Evolutionary conservation across 768 basidiomycete species (phyloP), one percentile per base, ranked within the genome.

Genomic region (Jaapia argillacea): DNA sequence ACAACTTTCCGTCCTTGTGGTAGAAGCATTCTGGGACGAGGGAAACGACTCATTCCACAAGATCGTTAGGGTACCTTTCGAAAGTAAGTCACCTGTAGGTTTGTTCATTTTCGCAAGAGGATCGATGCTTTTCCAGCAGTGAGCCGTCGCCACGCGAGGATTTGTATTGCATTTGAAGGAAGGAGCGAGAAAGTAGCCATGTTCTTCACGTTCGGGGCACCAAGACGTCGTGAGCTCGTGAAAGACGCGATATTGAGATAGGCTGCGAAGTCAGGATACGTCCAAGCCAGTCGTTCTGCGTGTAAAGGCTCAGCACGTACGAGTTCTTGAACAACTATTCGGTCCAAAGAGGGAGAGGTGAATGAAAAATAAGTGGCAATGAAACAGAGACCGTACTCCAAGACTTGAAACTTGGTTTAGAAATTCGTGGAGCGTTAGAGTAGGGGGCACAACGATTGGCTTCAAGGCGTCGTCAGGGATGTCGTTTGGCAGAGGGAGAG

Each of bases 151-250:
- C 27, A 84, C 79, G 26, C 81, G 78, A 14, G 84, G 83, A 53
- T 85, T 87, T 21, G 85, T 88, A 59, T 56, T 80, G 55, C 85
- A 89, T 54, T 84, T 85, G 69, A 79, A 88, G 10, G 72, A 55
- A 0, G 85, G 84, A 1, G 76, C 69, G 42, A 87, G 74, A 56
- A 79, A 77, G 53, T 82, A 88, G 2, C 85, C 85, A 44, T 88
- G 84, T 49, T 87, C 85, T 64, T 89, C 85, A 41, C 79, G 77
- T 37, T 85, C 83, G 2, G 82, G 75, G 53, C 85, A 87, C 85
- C 85, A 89, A 26, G 69, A 68, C 2, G 85, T 85, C 14, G 80
- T 86, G 4, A 65, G 56, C 45, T 78, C 74, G 43, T 81, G 75
- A 28, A 89, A 66, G 33, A 84, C 69, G 36, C 78, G 75, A 55